phyloP scores from a whole-genome alignment of 495 filamentous ascomycete species.

The Hyaloscypha hepaticicola region DNA sequence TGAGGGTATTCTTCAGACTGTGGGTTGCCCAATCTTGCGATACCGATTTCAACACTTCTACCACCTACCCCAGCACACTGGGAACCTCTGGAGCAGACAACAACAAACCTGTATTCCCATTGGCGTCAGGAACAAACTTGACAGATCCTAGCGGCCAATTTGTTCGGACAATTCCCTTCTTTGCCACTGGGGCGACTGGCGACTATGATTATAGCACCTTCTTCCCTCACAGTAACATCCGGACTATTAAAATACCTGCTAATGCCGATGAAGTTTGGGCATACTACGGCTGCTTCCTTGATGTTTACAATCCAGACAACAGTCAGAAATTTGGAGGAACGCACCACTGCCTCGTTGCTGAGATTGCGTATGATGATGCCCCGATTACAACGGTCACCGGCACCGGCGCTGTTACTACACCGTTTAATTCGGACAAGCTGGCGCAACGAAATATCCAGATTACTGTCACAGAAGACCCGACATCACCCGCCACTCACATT shows the following conservation, averaged over 20 bases:
- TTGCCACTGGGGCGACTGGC: not conserved
- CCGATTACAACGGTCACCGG: not conserved
- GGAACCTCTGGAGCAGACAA: not conserved
- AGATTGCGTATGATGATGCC: constrained; percentile 2
- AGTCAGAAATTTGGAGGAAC: not conserved
- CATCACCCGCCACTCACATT: not conserved
- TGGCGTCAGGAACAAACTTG: not conserved
- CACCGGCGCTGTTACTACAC: not conserved
- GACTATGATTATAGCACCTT: not conserved
- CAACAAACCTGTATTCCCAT: not conserved
- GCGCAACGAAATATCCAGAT: not conserved
- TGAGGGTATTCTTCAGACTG: constrained; percentile 4
- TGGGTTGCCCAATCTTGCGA: not conserved
- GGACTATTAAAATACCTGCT: not conserved
- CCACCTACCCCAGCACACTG: not conserved
- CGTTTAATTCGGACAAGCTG: not conserved
- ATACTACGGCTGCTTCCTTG: constrained; percentile 7
- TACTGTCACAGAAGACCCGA: not conserved
- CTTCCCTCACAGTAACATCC: not conserved
- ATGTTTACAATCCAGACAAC: not conserved
- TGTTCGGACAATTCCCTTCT: constrained; percentile 8
- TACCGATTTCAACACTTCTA: not conserved
- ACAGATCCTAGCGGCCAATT: too few relatives aligned
- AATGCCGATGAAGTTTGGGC: not conserved
- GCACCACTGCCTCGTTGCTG: not conserved